Evolutionary conservation across 73 alveolate species (phyloP).

Genomic region (Halteria grandinella): DNA sequence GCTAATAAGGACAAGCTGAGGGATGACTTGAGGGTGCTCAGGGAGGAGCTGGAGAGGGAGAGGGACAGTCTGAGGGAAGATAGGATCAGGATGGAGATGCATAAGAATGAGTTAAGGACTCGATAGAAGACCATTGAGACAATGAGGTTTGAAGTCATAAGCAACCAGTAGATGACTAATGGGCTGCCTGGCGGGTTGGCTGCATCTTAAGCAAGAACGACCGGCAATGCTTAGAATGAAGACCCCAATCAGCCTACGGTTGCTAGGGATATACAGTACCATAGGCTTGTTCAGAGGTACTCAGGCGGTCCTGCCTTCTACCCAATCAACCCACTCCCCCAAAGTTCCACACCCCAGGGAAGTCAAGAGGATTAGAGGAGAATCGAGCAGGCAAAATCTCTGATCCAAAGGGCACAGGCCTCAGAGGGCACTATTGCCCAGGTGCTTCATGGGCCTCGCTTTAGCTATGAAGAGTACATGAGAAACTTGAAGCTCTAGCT

Average conservation of each 20-base stretch:
- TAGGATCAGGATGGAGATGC: conserved; percentile 29
- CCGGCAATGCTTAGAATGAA: too few relatives aligned
- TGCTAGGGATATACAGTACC: conserved; percentile 31
- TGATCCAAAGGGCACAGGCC: not conserved
- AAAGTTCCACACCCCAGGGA: conserved; percentile 8
- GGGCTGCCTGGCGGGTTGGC: too few relatives aligned
- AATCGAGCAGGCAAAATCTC: conserved; percentile 8
- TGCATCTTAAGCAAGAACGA: too few relatives aligned
- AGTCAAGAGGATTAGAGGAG: not conserved
- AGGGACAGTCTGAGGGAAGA: conserved; percentile 39
- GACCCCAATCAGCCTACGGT: too few relatives aligned
- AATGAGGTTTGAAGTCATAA: conserved; percentile 35
- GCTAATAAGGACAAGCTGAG: conserved; percentile 35
- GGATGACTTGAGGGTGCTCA: conserved; percentile 24
- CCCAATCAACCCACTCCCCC: conserved; percentile 35
- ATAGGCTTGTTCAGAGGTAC: conserved; percentile 2
- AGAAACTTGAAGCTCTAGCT: not conserved
- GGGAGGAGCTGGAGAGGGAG: conserved; percentile 26
- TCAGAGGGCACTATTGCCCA: conserved; percentile 34
- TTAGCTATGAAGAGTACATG: conserved; percentile 49
- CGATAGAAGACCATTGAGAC: conserved; percentile 43
- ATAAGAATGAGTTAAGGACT: conserved; percentile 38
- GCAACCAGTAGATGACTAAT: too few relatives aligned
- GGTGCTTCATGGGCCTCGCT: too few relatives aligned
- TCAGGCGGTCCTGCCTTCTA: conserved; percentile 28